Base-by-base conservation (phyloP, 352 stramenopile genomes). In the Aphanomyces stellatus region DNA sequence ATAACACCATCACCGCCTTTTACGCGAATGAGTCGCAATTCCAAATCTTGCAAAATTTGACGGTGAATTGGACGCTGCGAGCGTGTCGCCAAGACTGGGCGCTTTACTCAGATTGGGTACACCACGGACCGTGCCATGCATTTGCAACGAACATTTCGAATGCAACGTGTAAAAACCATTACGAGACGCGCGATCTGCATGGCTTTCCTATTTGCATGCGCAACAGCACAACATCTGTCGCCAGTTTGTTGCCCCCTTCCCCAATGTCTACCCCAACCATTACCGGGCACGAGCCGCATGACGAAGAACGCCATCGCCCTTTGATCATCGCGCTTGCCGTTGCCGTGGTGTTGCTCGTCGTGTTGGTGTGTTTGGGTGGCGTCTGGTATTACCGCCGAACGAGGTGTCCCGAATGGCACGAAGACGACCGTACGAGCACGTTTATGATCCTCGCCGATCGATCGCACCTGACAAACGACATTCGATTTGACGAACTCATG, bases 101-200 rank as follows among this genome's bases (percentile, higher is more conserved):
- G 37, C 43, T n/a, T 78, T 65, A 15, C 62, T 27, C 19, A 37
- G 22, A 22, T 46, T 17, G 27, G n/a, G n/a, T n/a, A 57, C 6
- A n/a, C n/a, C n/a, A n/a, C n/a, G n/a, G n/a, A n/a, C 34, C 24
- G n/a, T 65, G 74, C 4, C 57, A 69, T n/a, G 67, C 0, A 80
- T 80, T 37, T 13, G 56, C 15, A 76, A 81, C 57, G 13, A 51
- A 10, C 15, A 67, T 78, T 55, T 79, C 75, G 46, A 83, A 81
- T 61, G 62, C 11, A 56, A 62, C 11, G 76, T 74, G 8, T 57
- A 64, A 19, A 78, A 71, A 74, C n/a, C 24, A 51, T 22, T 27
- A 27, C 42, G 13, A 22, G 13, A 10, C 25, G 13, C 13, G 17
- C 8, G 11, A 25, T 19, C 48, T 27, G n/a, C 11, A 11, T 15